Base-by-base conservation (phyloP, 768 basidiomycete genomes). In the Russula emetica region DNA sequence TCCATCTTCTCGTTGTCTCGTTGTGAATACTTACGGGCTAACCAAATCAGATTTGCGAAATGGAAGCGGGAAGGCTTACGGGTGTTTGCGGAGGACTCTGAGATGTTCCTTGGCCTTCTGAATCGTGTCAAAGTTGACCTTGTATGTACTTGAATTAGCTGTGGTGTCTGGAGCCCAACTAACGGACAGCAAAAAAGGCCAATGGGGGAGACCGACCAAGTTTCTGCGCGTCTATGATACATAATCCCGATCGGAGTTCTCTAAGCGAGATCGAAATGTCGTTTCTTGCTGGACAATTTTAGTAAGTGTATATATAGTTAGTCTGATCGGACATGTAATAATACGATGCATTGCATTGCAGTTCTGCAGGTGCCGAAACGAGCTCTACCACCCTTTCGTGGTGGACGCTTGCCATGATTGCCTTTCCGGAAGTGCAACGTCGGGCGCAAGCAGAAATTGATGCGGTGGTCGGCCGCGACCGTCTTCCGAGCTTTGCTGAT, bases 361-460 rank as follows among this genome's bases (percentile, higher is more conserved):
- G 66, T 30, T 0, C 50, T 5, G 59, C 59, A 3, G 64, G 58
- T 18, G 24, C 30, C 11, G 63, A 66, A 36, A 67, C 59, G 16
- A 67, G 45, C 3, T 7, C 57, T 11, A 44, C 66, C 13, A 59
- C 53, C 10, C 44, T 69, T 10, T 2, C 1, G 5, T 58, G 62
- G 55, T 69, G 55, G 62, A 8, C 50, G 5, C 62, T 63, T n/a
- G 61, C 56, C 1, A 57, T 66, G 60, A 45, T 67, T 3, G 60
- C 66, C 36, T 60, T 69, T 42, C 70, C 61, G 13, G 57, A 63
- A 1, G 56, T 50, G 2, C 64, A 66, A 57, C 42, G 30, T 4
- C 47, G 55, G 20, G 66, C 66, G 2, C 68, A 70, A 24, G 50
- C 30, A 20, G 63, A 68, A 51, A 34, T 71, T 7, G 69, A 68